Evolutionary conservation across 306 rosid genomes (phyloP).

Genomic region (Cotoneaster glaucophyllus): DNA sequence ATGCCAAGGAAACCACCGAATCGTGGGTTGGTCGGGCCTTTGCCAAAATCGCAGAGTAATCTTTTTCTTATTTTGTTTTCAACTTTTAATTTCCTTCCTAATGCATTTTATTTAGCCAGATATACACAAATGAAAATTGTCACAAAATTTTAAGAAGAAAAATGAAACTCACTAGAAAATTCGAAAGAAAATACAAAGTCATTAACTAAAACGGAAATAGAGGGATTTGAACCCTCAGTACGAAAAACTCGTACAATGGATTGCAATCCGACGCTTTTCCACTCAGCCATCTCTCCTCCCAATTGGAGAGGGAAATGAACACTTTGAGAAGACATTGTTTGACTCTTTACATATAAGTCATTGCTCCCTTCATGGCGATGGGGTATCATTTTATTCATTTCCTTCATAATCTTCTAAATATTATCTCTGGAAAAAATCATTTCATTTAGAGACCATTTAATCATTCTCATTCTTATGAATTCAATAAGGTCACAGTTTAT

Average conservation of each 20-base stretch:
- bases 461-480: too few relatives aligned
- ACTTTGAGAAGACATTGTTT: too few relatives aligned
- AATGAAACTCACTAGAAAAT: background rate
- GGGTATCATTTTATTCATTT: too few relatives aligned
- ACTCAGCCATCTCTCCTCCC: background rate
- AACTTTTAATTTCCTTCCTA: background rate
- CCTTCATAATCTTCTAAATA: too few relatives aligned
- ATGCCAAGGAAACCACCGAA: conserved; percentile 7
- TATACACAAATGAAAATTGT: too few relatives aligned
- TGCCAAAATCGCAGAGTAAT: conserved; percentile 33
- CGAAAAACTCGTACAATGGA: background rate
- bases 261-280: background rate
- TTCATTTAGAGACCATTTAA: too few relatives aligned
- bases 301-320: background rate
- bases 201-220: background rate
- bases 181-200: background rate
- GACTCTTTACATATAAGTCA: too few relatives aligned
- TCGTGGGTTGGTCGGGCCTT: conserved; percentile 28
- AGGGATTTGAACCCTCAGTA: background rate
- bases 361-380: too few relatives aligned
- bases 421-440: too few relatives aligned
- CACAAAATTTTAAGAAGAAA: background rate
- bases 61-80: background rate
- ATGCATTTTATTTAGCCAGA: background rate
- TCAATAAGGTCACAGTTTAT: too few relatives aligned